A percentile compares a stretch with the other conserved stretches of the same genome.
Evolutionary conservation across 208 protist species (phyloP).

Genomic region (Leishmania amazonensis): DNA sequence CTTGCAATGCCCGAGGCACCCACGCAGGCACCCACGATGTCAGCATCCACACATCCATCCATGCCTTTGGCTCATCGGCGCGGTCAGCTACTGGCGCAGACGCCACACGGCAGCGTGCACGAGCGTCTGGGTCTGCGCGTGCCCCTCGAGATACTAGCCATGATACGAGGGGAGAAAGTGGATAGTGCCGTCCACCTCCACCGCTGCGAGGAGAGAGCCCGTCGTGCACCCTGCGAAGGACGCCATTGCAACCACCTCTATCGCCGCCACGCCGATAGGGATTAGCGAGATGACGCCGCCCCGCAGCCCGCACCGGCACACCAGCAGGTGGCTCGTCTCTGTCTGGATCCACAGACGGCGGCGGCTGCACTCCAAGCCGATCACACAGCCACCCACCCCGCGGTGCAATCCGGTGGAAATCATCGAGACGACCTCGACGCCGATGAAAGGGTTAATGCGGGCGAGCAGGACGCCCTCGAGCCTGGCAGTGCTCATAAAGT

Average conservation of each 20-base stretch:
- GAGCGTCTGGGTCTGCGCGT: neutral
- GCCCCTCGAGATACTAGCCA: constrained; percentile 12
- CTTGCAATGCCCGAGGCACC: neutral
- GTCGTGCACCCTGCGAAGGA: constrained; percentile 53
- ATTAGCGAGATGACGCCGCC: constrained; percentile 49
- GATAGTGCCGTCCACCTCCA: constrained; percentile 63
- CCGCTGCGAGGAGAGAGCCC: constrained; percentile 69
- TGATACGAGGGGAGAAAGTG: constrained; percentile 79
- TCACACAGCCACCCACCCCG: constrained; percentile 69
- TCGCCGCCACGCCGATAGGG: constrained; percentile 65
- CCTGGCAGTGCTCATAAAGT: constrained; percentile 46
- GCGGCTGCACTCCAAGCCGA: constrained; percentile 53
- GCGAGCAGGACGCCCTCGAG: constrained; percentile 76
- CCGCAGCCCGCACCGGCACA: constrained; percentile 61
- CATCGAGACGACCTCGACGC: constrained; percentile 63
- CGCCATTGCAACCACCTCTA: constrained; percentile 44
- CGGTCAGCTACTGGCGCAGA: neutral
- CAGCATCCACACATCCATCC: neutral
- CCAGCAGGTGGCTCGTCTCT: constrained; percentile 78
- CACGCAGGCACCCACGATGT: neutral
- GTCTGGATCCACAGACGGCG: constrained; percentile 65
- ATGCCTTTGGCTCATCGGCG: neutral
- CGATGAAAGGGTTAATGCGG: constrained; percentile 58
- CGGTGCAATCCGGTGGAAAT: constrained; percentile 70
- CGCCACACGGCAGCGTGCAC: neutral